Base-by-base conservation (phyloP, 768 basidiomycete species). In the Trichaptum fuscoviolaceum region DNA sequence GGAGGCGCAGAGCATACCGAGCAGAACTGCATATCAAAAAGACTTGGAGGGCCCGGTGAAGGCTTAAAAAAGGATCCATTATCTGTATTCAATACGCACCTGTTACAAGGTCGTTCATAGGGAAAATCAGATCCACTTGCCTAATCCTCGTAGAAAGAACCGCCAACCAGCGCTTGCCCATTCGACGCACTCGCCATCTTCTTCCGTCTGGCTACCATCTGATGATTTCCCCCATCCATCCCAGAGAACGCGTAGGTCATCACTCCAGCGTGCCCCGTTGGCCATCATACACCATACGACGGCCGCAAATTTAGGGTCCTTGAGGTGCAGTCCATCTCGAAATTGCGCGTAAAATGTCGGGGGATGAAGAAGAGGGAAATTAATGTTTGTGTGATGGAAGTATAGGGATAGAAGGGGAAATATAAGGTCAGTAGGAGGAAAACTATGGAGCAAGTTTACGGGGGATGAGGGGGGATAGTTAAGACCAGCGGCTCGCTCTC, bases 11-110 rank as follows among this genome's bases (percentile, higher is more conserved):
- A 4, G 64, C 72, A 88, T 87, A 71, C 82, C 81, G 71, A 70
- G 60, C 86, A 87, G 24, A 81, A 81, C 72, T 96, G 93, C 24
- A 96, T 76, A 70, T 92, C 91, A 71, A 86, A 86, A 63, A 94
- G 71, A 3, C 15, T 6, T 82, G 79, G 1, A 88, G 84, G 12
- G 82, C 81, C 0, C 84, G 79, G 24, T 88, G 79, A 35, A 91
- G 75, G 0, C 80, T 81, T 72, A 83, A 84, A 66, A 85, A 82
- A 64, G 88, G 80, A 67, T 85, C 79, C 64, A 88, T 83, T 7
- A 91, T 84, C 73, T 90, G 87, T 25, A 76, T 71, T 62, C 80
- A 77, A 81, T 85, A 82, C 76, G 82, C 79, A 85, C 86, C 89
- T 0, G 88, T 85, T 52, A 52, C 15, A 52, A 4, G 3, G 20